Evolutionary conservation across 768 basidiomycete species (phyloP).

Genomic region (Lactifluus piperatus): DNA sequence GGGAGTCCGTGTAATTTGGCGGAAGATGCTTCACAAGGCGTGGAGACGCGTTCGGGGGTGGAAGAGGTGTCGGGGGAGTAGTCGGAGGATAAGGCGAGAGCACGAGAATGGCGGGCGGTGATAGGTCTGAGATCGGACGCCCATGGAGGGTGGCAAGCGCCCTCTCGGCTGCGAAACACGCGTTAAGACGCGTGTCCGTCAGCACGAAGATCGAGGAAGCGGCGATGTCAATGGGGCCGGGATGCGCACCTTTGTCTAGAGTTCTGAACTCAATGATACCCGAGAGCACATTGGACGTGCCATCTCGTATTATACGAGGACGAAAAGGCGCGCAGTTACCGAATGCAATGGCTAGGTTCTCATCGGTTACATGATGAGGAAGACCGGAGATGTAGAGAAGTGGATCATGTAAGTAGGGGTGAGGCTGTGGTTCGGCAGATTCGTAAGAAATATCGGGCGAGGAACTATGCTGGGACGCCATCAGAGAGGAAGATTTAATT

Average conservation of each 20-base stretch:
- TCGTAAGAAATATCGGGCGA: slow-evolving; percentile 15
- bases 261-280: slow-evolving; percentile 82
- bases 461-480: slow-evolving; percentile 17
- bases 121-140: slow-evolving; percentile 54
- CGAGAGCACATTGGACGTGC: slow-evolving; percentile 39
- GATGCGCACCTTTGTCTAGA: slow-evolving; percentile 61
- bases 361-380: slow-evolving; percentile 64
- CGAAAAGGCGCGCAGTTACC: slow-evolving; percentile 73
- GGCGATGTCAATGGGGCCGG: not conserved
- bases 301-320: slow-evolving; percentile 64
- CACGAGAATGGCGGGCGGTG: slow-evolving; percentile 51
- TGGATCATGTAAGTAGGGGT: slow-evolving; percentile 82
- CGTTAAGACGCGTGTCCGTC: slow-evolving; percentile 10
- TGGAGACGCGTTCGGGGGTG: slow-evolving; percentile 67
- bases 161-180: slow-evolving; percentile 60
- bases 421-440: slow-evolving; percentile 34
- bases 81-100: slow-evolving; percentile 83
- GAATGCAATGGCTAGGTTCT: slow-evolving; percentile 67
- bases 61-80: slow-evolving; percentile 61
- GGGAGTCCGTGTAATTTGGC: slow-evolving; percentile 51
- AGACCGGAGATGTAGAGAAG: slow-evolving; percentile 73
- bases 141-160: slow-evolving; percentile 78
- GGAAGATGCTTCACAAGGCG: slow-evolving; percentile 84
- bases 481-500: not conserved
- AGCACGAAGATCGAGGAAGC: not conserved